A percentile compares a stretch with the other conserved stretches of the same genome.
Evolutionary conservation across 2,329 filamentous ascomycete species (phyloP).

Genomic region (Zelopaecilomyces penicillatus): DNA sequence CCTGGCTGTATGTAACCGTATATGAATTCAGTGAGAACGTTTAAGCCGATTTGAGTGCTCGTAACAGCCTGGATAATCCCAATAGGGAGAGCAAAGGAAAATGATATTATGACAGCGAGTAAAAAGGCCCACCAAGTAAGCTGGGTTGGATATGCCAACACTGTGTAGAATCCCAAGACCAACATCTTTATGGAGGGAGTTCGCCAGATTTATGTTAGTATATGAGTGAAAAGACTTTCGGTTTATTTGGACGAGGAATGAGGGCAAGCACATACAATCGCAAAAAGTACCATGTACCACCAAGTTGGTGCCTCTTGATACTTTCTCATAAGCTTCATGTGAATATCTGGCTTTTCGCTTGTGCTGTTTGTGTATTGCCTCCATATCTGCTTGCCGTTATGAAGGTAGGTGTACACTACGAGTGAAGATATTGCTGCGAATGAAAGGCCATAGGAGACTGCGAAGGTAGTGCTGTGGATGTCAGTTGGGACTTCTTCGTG

Average conservation of each 20-base stretch:
- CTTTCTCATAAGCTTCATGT: constrained; percentile 56
- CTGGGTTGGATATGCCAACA: constrained; percentile 56
- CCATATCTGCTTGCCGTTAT: constrained; percentile 61
- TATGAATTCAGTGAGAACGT: constrained; percentile 67
- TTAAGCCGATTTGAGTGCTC: constrained; percentile 63
- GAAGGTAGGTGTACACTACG: constrained; percentile 58
- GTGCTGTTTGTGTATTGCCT: constrained; percentile 51
- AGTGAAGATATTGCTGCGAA: constrained; percentile 65
- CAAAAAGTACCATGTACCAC: constrained; percentile 55
- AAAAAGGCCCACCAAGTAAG: constrained; percentile 67
- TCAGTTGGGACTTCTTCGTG: neutral
- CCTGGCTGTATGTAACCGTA: constrained; percentile 70
- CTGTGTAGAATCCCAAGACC: constrained; percentile 43
- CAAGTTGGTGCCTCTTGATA: constrained; percentile 55
- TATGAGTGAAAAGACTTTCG: neutral
- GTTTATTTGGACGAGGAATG: neutral
- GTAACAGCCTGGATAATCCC: constrained; percentile 64
- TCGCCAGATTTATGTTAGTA: neutral
- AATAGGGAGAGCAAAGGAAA: constrained; percentile 56
- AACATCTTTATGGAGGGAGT: constrained; percentile 36
- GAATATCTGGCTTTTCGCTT: constrained; percentile 52
- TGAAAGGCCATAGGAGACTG: constrained; percentile 60
- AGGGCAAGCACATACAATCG: constrained; percentile 32
- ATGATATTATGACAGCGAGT: constrained; percentile 55
- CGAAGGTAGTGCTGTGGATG: constrained; percentile 56